Conservation (phyloP, 768 basidiomycete genomes). For the Dendrothele bispora region DNA sequence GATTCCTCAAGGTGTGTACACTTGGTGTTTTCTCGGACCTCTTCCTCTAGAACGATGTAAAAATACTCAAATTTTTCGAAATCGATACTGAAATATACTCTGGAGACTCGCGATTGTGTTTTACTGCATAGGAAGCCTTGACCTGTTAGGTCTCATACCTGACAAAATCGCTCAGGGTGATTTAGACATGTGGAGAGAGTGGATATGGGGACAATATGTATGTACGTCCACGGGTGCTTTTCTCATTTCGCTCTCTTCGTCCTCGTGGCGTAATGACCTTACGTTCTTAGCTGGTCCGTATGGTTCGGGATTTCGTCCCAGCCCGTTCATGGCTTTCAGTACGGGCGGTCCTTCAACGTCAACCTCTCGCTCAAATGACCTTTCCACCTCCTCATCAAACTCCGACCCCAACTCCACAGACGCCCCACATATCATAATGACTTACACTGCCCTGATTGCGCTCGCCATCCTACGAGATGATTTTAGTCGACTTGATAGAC, state of each 20-base stretch:
- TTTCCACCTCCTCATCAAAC: neutral
- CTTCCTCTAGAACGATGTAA: neutral
- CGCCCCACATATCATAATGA: slow-evolving; percentile 86
- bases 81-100: too few relatives aligned
- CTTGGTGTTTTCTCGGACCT: neutral
- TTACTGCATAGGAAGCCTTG: slow-evolving; percentile 85
- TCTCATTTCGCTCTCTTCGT: neutral
- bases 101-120: slow-evolving; percentile 80
- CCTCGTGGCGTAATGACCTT: slow-evolving; percentile 7
- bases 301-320: slow-evolving; percentile 74
- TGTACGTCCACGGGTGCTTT: slow-evolving; percentile 40
- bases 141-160: slow-evolving; percentile 61
- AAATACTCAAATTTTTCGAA: too few relatives aligned
- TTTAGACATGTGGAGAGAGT: slow-evolving; percentile 66
- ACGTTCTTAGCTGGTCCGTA: slow-evolving; percentile 48
- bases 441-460: slow-evolving; percentile 85
- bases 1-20: slow-evolving; percentile 54
- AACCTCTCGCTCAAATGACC: neutral
- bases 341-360: too few relatives aligned
- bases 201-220: slow-evolving; percentile 90
- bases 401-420: slow-evolving; percentile 31
- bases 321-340: slow-evolving; percentile 61
- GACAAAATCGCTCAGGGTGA: slow-evolving; percentile 49
- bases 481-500: slow-evolving; percentile 66
- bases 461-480: slow-evolving; percentile 89